Evolutionary conservation across 768 basidiomycete genomes (phyloP), one percentile per base, ranked within the genome.

Genomic region (Leccinum obscurum): DNA sequence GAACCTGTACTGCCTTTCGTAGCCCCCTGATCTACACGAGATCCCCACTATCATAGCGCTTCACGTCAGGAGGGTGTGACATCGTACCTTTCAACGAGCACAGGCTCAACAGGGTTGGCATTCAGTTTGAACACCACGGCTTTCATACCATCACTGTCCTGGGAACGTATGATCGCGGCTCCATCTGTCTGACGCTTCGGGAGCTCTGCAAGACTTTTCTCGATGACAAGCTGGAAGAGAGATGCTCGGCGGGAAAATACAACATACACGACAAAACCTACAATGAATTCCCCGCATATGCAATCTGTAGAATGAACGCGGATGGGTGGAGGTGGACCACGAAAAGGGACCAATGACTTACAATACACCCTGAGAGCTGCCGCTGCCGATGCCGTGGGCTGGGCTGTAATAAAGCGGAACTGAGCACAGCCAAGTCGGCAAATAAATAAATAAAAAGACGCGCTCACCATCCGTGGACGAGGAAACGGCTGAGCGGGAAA

Each of bases 41-140:
- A 34, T 62, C 34, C 28, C 58, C 62, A 30, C 51, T 50, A 69
- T 71, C 59, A 63, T 63, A 66, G 52, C 26, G 24, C 37, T 59
- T 65, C 61, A 63, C 55, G 59, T 61, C 58, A 61, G 53, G 51
- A 54, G 41, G 20, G 52, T 26, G 46, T 51, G 61, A 57, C 35
- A 11, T 75, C 81, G 69, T 70, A 92, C 93, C 92, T 85, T 77
- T 94, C 88, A 20, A 95, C 71, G 20, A 95, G 79, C 62, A 93
- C 81, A 35, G 90, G 85, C 11, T 90, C 86, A 32, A 81, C 81
- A 34, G 83, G 67, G 17, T 80, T 79, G 3, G 90, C 92, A 68
- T 95, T 96, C 68, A 96, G 72, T 74, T 96, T 97, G 84, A 95
- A 95, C 10, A 93, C 78, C 69, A 85, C 77, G 28, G 90, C 84